Base-by-base conservation (phyloP, 164 flowering plant genomes). In the Echeveria elegans region DNA sequence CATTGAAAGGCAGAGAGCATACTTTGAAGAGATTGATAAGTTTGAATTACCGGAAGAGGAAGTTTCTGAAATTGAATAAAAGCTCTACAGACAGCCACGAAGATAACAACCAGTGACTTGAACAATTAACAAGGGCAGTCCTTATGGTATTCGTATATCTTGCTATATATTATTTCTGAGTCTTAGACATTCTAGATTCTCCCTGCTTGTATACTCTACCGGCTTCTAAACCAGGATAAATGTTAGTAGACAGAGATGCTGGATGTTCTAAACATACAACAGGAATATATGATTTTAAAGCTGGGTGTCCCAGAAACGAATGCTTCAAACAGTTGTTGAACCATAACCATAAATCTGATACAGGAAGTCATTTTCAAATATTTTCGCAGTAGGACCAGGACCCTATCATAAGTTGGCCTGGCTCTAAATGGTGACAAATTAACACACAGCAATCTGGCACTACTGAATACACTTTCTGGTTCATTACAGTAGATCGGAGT, bases 31-130 rank as follows among this genome's bases (percentile, higher is more conserved):
- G 45, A 63, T 63, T 21, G 66, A 63, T 37, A 63, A 36, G 29
- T 63, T 63, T 37, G 66, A 63, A 21, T 21, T 63, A 41, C 66
- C 47, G 37, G 66, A 34, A 40, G 65, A 63, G 28, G 66, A 63
- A 40, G 66, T 63, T 23, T 63, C 66, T 7, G 66, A 63, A 40
- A 63, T 29, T 63, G 66, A 63, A 37, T 63, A 21, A 36, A n/a
- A 40, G 45, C 61, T 56, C 32, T 28, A 15, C 31, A 53, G 26
- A 53, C 60, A 10, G 60, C 60, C 31, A 76, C 9, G 59, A 9
- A 24, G 14, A 24, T 12, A 23, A 24, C 30, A 3, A 50, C 16
- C 60, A 3, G 30, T 53, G 29, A 8, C 31, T 24, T 24, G 16
- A 53, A 23, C 26, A 8, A 23, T 24, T 53, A 23, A 26, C 16